phyloP scores from a whole-genome alignment of 768 basidiomycete genomes.

The Aureoboletus auriporus region DNA sequence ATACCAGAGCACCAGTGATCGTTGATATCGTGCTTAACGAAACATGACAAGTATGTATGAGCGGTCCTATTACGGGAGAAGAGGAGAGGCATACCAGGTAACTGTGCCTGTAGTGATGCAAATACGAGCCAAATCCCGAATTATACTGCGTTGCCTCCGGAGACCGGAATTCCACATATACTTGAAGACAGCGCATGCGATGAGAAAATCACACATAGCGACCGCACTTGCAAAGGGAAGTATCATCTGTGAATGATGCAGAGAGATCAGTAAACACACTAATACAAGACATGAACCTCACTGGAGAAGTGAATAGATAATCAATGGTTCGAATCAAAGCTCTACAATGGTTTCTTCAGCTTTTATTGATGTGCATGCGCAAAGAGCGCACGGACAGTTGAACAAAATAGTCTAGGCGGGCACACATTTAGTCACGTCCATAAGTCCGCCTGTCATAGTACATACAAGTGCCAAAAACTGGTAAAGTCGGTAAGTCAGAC shows the following conservation, averaged over 20 bases:
- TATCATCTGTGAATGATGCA: slow-evolving; percentile 1
- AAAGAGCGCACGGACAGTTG: slow-evolving; percentile 1
- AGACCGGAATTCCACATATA: slow-evolving; percentile 18
- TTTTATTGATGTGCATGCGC: too few relatives aligned
- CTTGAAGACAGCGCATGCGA: slow-evolving; percentile 4
- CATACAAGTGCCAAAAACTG: slow-evolving; percentile 8
- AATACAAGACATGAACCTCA: neutral
- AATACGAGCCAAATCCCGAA: slow-evolving; percentile 10
- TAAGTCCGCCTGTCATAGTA: neutral
- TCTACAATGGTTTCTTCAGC: neutral
- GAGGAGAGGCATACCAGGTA: slow-evolving; percentile 5
- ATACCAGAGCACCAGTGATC: slow-evolving; percentile 1
- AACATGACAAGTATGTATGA: neutral
- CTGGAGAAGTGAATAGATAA: neutral
- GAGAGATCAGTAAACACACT: neutral
- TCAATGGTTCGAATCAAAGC: neutral
- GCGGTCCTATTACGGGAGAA: too few relatives aligned
- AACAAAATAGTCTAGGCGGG: neutral
- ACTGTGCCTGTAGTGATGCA: slow-evolving; percentile 10
- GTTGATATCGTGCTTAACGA: neutral
- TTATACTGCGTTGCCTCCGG: neutral
- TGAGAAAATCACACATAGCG: neutral
- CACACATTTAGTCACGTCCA: neutral
- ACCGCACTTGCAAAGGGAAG: neutral
- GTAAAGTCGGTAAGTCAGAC: neutral